Base-by-base conservation (phyloP, 129 eudicot genomes). In the Apium graveolens region DNA sequence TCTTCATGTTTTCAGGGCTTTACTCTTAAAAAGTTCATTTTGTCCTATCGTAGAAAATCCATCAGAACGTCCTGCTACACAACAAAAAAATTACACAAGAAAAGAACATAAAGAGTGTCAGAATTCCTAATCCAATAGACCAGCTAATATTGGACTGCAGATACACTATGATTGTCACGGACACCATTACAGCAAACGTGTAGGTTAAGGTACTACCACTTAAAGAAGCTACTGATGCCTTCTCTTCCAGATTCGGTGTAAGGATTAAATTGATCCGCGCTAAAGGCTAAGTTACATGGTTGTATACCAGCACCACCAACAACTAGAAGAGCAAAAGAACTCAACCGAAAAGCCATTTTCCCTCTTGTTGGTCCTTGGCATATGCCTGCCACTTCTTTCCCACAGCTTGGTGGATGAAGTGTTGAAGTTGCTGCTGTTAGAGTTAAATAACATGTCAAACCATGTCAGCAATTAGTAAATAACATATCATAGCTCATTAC, bases 1-100 rank as follows among this genome's bases (percentile, higher is more conserved):
- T 89, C 80, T 80, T 89, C 93, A 89, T 89, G 82, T 84, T 89
- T 53, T 89, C 93, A 0, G 93, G 90, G 32, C 81, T 82, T 78
- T 89, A 81, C 76, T 84, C 84, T 73, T 89, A 89, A 77, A 79
- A 41, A 89, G 79, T 80, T 89, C 93, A 34, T 80, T 65, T 3
- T 74, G 80, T 16, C 88, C 90, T 5, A 89, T 86, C 0, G 81
- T 3, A 0, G 84, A 71, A 65, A 89, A 86, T 78, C 81, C 93
- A 74, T 89, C 93, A 0, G 93, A 86, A 21, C 86, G 83, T 62
- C 93, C 93, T 11, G 90, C 88, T 9, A 85, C 31, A 14, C 84
- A 27, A 76, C 31, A 38, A 81, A 81, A 74, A 81, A 14, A 75
- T 42, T 3, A 63, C 79, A 75, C 68, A 43, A 1, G 83, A 74